Percentiles rank a stretch among this genome's conserved stretches.
phyloP scores from a whole-genome alignment of 805 yeast species.

The Candida adriatica region DNA sequence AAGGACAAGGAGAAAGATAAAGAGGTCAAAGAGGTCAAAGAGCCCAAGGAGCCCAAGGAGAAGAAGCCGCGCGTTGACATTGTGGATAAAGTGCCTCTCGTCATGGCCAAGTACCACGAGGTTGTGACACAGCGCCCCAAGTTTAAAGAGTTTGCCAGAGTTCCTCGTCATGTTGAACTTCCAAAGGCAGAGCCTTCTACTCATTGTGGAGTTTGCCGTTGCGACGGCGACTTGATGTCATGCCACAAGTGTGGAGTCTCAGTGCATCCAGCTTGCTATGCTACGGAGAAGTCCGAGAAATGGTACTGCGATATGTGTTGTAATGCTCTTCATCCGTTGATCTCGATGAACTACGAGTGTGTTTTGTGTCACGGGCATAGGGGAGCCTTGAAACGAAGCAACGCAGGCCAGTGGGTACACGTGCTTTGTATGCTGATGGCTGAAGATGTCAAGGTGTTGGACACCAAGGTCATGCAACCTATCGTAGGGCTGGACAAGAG shows the following conservation, averaged over 20 bases:
- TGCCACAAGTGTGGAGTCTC: constrained; percentile 64
- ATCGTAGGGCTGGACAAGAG: constrained; percentile 30
- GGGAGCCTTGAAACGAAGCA: constrained; percentile 63
- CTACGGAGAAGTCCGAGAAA: constrained; percentile 27
- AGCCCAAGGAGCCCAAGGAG: constrained; percentile 1
- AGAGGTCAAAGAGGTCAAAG: constrained; percentile 7
- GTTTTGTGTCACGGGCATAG: constrained; percentile 39
- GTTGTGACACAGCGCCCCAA: constrained; percentile 5
- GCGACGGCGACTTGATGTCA: constrained; percentile 33
- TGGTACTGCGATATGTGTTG: constrained; percentile 81
- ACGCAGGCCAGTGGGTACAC: constrained; percentile 72
- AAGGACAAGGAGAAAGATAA: constrained; percentile 17
- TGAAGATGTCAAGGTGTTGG: constrained; percentile 37
- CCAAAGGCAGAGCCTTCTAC: constrained; percentile 13
- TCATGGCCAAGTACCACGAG: constrained; percentile 1
- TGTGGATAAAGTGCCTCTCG: constrained; percentile 1
- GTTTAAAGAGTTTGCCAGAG: constrained; percentile 16
- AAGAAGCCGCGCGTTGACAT: constrained; percentile 1
- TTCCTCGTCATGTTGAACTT: not conserved
- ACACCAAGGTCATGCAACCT: constrained; percentile 39
- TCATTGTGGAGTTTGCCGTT: constrained; percentile 54
- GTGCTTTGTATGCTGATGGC: constrained; percentile 59
- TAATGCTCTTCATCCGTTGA: constrained; percentile 57
- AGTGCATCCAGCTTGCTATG: constrained; percentile 70
- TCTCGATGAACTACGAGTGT: constrained; percentile 55